Evolutionary conservation across 2,329 filamentous ascomycete genomes (phyloP), one percentile per base, ranked within the genome.

Genomic region (Dothideomycetes sp.): DNA sequence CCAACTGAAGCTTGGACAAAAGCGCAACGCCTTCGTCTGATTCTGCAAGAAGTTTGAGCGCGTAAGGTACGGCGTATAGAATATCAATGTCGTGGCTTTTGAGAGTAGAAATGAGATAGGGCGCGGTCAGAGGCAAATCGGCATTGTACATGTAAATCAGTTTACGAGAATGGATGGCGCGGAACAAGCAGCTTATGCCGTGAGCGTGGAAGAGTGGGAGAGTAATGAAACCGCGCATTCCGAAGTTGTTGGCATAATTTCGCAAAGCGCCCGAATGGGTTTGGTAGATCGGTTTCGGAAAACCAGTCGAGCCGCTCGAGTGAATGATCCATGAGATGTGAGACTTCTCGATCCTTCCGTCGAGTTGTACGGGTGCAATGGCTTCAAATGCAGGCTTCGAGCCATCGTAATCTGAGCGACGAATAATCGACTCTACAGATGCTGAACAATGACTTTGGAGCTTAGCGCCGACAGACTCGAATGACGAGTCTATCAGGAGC

Each of bases 41-140:
- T 51, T 81, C 77, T 1, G 68, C 66, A 1, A 81, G 60, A 0
- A 81, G 55, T 47, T 79, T 79, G 14, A 81, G 52, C 0, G 71
- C 69, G 45, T 79, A 80, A 0, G 77, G 77, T 0, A 81, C 77
- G 1, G 64, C 69, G 43, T 76, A 70, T n/a, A 81, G 67, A 15
- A 72, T 68, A 36, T 77, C 71, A 22, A 52, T 49, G 4, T 49
- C 48, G 19, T 48, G 47, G 15, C 44, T 30, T 12, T 24, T 42
- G n/a, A 50, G 38, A 3, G 48, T 50, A 3, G 39, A 19, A 5
- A 50, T 38, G 9, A 52, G 43, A 36, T 52, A 42, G 22, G 45
- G 46, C 9, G 46, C 44, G 0, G 74, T 73, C 3, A 77, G 51
- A 0, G 75, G 75, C 2, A 77, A 49, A 1, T 60, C 57, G 1